Conservation (phyloP, 2,329 filamentous ascomycete genomes). For the Cladosporium sp. region DNA sequence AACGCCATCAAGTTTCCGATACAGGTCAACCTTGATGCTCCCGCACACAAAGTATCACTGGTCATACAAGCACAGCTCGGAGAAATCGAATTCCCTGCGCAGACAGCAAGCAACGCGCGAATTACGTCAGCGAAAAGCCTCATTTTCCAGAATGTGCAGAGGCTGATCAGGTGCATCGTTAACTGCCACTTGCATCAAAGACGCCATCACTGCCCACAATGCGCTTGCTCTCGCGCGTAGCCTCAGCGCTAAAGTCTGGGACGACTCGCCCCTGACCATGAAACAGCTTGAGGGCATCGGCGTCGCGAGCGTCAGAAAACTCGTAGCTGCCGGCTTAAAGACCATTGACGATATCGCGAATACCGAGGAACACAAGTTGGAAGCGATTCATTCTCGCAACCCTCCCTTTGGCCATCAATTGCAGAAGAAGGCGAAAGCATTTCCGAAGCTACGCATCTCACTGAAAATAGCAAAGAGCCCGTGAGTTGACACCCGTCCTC, state of each 20-base stretch:
- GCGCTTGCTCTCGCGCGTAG: slow-evolving; percentile 76
- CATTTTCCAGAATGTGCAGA: slow-evolving; percentile 65
- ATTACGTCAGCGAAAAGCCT: slow-evolving; percentile 58
- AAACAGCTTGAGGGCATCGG: slow-evolving; percentile 80
- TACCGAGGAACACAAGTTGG: slow-evolving; percentile 68
- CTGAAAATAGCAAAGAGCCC: slow-evolving; percentile 48
- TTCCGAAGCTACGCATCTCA: slow-evolving; percentile 63
- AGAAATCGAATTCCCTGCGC: slow-evolving; percentile 57
- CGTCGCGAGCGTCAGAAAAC: slow-evolving; percentile 66
- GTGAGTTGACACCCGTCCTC: too few relatives aligned
- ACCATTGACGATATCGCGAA: slow-evolving; percentile 66
- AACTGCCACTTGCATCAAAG: slow-evolving; percentile 65
- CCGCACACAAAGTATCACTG: slow-evolving; percentile 71
- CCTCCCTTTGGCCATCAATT: slow-evolving; percentile 76
- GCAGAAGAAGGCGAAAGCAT: slow-evolving; percentile 60
- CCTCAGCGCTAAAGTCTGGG: slow-evolving; percentile 73
- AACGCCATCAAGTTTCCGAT: slow-evolving; percentile 67
- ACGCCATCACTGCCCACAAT: slow-evolving; percentile 63
- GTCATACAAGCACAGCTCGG: slow-evolving; percentile 74
- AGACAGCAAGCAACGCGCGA: slow-evolving; percentile 52
- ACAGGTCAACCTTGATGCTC: slow-evolving; percentile 60
- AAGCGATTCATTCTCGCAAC: slow-evolving; percentile 71
- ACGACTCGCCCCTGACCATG: slow-evolving; percentile 74
- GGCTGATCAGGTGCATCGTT: slow-evolving; percentile 69
- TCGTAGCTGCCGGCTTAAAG: slow-evolving; percentile 66